A percentile compares a stretch with the other conserved stretches of the same genome.
Conservation (phyloP, 441 rosid species). For the Pelargonium cotyledonis region DNA sequence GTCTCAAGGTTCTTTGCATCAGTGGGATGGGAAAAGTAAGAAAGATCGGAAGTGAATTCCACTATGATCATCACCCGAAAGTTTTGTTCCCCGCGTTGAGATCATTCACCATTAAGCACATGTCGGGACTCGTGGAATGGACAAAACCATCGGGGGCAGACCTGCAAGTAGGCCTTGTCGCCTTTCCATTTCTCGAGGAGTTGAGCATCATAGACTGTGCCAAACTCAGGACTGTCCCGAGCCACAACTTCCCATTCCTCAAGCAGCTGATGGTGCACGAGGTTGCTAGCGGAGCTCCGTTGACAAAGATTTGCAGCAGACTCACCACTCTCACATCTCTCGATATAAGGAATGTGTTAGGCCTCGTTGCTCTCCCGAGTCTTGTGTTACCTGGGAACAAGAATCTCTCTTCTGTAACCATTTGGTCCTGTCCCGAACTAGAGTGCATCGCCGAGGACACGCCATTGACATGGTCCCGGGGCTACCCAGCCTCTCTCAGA, state of each 20-base stretch:
- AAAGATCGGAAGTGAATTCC: not conserved
- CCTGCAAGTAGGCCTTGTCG: not conserved
- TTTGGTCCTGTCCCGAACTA: not conserved
- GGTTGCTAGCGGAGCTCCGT: not conserved
- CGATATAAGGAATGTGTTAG: not conserved
- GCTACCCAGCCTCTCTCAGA: not conserved
- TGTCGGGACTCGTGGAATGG: constrained; percentile 9
- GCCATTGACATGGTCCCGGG: not conserved
- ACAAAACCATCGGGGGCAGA: not conserved
- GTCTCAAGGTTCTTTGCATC: constrained; percentile 7
- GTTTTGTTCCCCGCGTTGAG: constrained; percentile 7
- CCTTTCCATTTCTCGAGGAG: constrained; percentile 23
- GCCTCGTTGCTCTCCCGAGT: not conserved
- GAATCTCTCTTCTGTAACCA: not conserved
- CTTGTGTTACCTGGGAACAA: not conserved
- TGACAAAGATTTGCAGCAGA: constrained; percentile 1
- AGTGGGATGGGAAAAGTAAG: not conserved
- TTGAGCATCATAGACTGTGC: constrained; percentile 2
- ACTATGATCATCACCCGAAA: not conserved
- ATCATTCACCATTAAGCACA: not conserved
- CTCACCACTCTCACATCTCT: not conserved
- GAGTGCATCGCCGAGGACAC: not conserved
- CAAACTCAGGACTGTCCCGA: constrained; percentile 5
- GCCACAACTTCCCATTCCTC: constrained; percentile 11
- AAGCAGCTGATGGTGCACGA: not conserved